A percentile compares a stretch with the other conserved stretches of the same genome.
Evolutionary conservation across 2,329 filamentous ascomycete genomes (phyloP).

Genomic region (Colletotrichum lentis): DNA sequence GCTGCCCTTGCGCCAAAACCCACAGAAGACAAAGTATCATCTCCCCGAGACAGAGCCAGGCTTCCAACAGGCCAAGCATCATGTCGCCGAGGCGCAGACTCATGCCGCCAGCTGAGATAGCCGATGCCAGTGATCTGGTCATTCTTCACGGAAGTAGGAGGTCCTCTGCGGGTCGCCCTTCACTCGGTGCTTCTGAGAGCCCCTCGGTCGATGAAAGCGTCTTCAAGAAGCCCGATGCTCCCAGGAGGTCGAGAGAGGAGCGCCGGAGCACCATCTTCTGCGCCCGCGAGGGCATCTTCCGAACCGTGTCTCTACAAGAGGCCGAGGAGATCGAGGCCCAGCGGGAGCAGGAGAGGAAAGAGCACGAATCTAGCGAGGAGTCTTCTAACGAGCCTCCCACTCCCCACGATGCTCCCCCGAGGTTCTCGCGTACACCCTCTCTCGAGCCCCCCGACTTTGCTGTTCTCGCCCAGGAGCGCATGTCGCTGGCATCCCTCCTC

Average conservation of each 20-base stretch:
- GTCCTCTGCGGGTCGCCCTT: constrained; percentile 31
- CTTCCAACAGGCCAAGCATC: constrained; percentile 46
- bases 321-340: constrained; percentile 54
- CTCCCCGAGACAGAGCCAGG: constrained; percentile 50
- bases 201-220: constrained; percentile 40
- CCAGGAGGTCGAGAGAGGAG: constrained; percentile 48
- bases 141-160: constrained; percentile 49
- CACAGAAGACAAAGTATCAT: constrained; percentile 45
- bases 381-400: constrained; percentile 46
- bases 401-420: constrained; percentile 46
- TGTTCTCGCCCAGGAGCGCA: constrained; percentile 60
- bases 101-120: constrained; percentile 47
- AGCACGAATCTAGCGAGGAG: constrained; percentile 32
- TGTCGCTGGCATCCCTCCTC: constrained; percentile 68
- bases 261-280: constrained; percentile 66
- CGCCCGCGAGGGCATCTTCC: constrained; percentile 70
- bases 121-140: constrained; percentile 53
- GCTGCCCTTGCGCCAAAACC: constrained; percentile 66
- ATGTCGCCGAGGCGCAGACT: constrained; percentile 49
- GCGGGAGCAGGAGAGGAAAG: constrained; percentile 40
- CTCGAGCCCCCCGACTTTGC: constrained; percentile 69
- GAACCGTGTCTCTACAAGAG: constrained; percentile 65
- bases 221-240: constrained; percentile 37
- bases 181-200: constrained; percentile 44
- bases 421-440: constrained; percentile 67